Conservation (phyloP, 345 rosid genomes). For the Barbarea vulgaris region DNA sequence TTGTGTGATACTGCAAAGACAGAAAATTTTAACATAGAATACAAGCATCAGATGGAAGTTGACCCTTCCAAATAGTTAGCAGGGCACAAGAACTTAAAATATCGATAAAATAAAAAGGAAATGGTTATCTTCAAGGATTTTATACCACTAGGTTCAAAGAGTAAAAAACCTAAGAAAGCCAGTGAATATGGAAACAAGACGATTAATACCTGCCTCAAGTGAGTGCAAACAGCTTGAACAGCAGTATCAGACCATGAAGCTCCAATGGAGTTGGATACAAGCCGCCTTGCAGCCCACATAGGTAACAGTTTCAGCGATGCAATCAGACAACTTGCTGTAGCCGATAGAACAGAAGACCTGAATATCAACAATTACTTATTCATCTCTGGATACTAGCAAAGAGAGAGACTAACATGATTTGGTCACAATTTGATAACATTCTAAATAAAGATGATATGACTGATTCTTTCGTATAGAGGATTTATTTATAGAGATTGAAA, state of each 20-base stretch:
- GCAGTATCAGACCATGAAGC: constrained; percentile 72
- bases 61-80: neutral
- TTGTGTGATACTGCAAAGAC: constrained; percentile 66
- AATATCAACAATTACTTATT: constrained; percentile 36
- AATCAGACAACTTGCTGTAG: constrained; percentile 48
- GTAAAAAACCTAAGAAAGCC: neutral
- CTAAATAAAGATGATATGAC: neutral
- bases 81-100: neutral
- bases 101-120: neutral
- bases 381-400: neutral
- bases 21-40: neutral
- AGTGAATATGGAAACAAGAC: neutral
- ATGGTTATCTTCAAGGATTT: neutral
- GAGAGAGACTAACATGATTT: neutral
- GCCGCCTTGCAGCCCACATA: constrained; percentile 42
- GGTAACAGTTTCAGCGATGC: constrained; percentile 71
- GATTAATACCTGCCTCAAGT: constrained; percentile 60
- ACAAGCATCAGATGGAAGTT: neutral
- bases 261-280: constrained; percentile 56
- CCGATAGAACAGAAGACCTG: constrained; percentile 67
- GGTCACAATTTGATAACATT: constrained; percentile 10
- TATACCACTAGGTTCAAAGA: neutral
- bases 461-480: neutral
- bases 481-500: constrained; percentile 15
- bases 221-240: constrained; percentile 66